phyloP scores from a whole-genome alignment of 1,284 basidiomycete genomes.

The Vanrija sp. region DNA sequence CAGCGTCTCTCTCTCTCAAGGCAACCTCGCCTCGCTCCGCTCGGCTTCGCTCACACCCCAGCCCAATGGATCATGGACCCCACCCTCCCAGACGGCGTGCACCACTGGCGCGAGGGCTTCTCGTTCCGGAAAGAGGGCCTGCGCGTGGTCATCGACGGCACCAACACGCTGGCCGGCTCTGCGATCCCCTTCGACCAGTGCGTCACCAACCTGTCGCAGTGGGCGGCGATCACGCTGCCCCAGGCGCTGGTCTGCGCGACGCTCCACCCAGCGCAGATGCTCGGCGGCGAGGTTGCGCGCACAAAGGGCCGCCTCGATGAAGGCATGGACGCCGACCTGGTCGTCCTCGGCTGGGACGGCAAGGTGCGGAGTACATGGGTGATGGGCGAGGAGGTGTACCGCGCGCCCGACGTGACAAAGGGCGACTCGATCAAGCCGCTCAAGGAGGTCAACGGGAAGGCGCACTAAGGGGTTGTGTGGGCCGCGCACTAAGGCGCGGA shows the following conservation, averaged over 20 bases:
- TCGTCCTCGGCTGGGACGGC: conserved; percentile 65
- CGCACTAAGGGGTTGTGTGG: background rate
- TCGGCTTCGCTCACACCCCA: conserved; percentile 31
- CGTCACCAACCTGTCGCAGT: conserved; percentile 74
- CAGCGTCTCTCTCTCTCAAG: too few relatives aligned
- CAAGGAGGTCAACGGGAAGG: conserved; percentile 1
- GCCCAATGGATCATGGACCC: conserved; percentile 86
- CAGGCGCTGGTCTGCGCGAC: conserved; percentile 82
- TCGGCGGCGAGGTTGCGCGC: conserved; percentile 62
- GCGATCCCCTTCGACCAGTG: conserved; percentile 77
- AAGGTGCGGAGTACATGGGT: conserved; percentile 75
- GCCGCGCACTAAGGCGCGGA: too few relatives aligned
- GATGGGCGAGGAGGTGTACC: conserved; percentile 65
- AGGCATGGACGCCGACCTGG: conserved; percentile 78
- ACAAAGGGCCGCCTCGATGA: conserved; percentile 72
- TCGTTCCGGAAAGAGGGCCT: conserved; percentile 76
- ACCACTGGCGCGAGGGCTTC: conserved; percentile 70
- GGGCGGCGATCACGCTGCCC: conserved; percentile 74
- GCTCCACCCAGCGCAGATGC: conserved; percentile 73
- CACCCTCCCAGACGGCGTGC: conserved; percentile 71
- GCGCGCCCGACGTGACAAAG: conserved; percentile 3
- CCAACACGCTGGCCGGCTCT: conserved; percentile 73
- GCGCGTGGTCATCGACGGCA: conserved; percentile 75
- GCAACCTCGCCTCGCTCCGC: background rate
- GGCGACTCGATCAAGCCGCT: conserved; percentile 5